A percentile compares a stretch with the other conserved stretches of the same genome.
Conservation (phyloP, 805 yeast genomes). For the Lachancea cidri region DNA sequence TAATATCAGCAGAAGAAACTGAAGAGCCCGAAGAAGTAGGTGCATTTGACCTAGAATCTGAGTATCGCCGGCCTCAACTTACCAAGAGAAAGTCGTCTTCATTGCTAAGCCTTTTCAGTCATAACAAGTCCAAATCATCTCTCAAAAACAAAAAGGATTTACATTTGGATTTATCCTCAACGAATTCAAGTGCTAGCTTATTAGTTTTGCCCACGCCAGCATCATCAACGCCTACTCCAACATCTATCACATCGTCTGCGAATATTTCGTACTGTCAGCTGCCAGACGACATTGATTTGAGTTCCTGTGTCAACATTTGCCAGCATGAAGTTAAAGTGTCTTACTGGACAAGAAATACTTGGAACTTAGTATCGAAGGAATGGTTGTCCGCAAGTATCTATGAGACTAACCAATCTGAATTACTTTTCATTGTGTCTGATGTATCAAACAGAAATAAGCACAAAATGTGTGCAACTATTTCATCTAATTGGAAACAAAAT, state of each 20-base stretch:
- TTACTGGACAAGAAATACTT: constrained; percentile 21
- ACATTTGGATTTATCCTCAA: constrained; percentile 9
- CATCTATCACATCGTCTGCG: constrained; percentile 4
- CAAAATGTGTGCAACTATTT: constrained; percentile 15
- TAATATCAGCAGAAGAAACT: constrained; percentile 13
- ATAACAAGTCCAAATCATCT: constrained; percentile 9
- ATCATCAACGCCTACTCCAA: not conserved
- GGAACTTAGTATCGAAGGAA: constrained; percentile 17
- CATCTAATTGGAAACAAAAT: constrained; percentile 18
- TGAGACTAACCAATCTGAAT: constrained; percentile 3
- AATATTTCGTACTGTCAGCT: constrained; percentile 3
- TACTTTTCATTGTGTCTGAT: constrained; percentile 13
- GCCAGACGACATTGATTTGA: constrained; percentile 12
- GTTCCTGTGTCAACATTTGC: constrained; percentile 11
- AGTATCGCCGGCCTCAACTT: constrained; percentile 10
- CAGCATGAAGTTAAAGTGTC: constrained; percentile 19
- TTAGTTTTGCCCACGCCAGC: constrained; percentile 5
- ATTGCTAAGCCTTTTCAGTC: constrained; percentile 23
- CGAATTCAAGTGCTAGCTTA: constrained; percentile 4
- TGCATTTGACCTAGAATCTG: constrained; percentile 8
- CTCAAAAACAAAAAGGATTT: constrained; percentile 14
- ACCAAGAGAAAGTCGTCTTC: constrained; percentile 22
- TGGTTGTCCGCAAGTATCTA: constrained; percentile 5
- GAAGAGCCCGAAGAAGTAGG: not conserved
- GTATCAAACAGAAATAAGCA: constrained; percentile 6